Base-by-base conservation (phyloP, 148 eudicot genomes). In the Camellia lanceoleosa region DNA sequence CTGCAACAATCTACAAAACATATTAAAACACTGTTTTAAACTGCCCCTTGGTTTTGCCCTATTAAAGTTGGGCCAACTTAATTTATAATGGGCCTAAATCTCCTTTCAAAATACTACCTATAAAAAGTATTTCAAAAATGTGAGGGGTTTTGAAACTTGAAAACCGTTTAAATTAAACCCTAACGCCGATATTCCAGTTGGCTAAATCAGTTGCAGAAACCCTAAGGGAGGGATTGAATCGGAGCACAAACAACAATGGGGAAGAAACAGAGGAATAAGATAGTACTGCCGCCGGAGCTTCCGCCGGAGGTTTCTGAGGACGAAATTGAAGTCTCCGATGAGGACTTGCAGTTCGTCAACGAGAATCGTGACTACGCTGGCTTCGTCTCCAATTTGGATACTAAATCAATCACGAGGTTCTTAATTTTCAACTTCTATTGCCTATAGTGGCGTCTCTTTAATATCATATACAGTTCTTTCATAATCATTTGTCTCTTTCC, bases 221-320 rank as follows among this genome's bases (percentile, higher is more conserved):
- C 38, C 38, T 30, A 30, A 30, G 38, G 38, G 38, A 30, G 38
- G 38, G 38, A 30, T 30, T 30, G 38, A 30, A 30, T 30, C 38
- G 38, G 38, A 30, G 38, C 38, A 30, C 38, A 30, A 30, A 30
- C 38, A 30, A 44, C 74, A 92, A 64, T 92, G 94, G 96, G 92
- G 82, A 90, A 79, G 86, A 73, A 71, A 81, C 84, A 86, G 71
- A 93, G 87, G 84, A 60, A 86, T 68, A 93, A 88, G 84, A 60
- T 86, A 0, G 73, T 87, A 9, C 80, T 82, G 30, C 92, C 98
- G 16, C 98, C 98, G 19, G 87, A 88, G 46, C 97, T 94, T 0
- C 98, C 98, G 2, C 98, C 98, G 54, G 98, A 94, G 1, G 81
- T 94, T 12, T 84, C 91, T 2, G 98, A 94, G 3, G 93, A 92